Evolutionary conservation across 108 stramenopile genomes (phyloP).

Genomic region (Cyclotella atomus): DNA sequence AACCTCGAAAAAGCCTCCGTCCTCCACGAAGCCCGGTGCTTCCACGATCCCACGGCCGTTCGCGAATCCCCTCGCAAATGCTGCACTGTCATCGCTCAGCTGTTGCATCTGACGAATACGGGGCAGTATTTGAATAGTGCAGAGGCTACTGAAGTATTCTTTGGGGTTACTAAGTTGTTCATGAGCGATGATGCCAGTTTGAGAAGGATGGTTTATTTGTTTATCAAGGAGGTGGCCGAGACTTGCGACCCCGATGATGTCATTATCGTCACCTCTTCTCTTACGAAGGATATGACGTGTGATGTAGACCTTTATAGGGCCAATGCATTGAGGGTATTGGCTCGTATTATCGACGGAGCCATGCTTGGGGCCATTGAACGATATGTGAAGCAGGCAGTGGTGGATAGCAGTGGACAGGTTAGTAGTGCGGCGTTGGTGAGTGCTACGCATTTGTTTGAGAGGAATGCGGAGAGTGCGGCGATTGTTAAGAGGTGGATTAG

Average conservation of each 20-base stretch:
- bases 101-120: constrained; percentile 90
- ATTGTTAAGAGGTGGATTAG: constrained; percentile 93
- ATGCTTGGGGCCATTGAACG: constrained; percentile 99
- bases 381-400: constrained; percentile 98
- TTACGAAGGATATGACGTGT: constrained; percentile 99
- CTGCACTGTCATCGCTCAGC: constrained; percentile 98
- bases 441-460: constrained; percentile 79
- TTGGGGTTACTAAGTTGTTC: constrained; percentile 99
- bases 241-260: constrained; percentile 98
- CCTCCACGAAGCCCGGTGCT: constrained; percentile 97
- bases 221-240: constrained; percentile 99
- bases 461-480: constrained; percentile 75
- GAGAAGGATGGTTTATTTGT: constrained; percentile 94
- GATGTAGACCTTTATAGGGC: constrained; percentile 98
- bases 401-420: constrained; percentile 95
- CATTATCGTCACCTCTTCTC: constrained; percentile 97
- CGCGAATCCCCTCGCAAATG: constrained; percentile 96
- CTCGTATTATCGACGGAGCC: constrained; percentile 97
- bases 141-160: constrained; percentile 97
- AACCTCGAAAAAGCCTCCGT: constrained; percentile 98
- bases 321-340: constrained; percentile 97
- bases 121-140: constrained; percentile 75
- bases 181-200: constrained; percentile 92
- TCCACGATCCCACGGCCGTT: constrained; percentile 95
- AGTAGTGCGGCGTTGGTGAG: constrained; percentile 95